Base-by-base conservation (phyloP, 768 basidiomycete species). In the Lentinula sp. region DNA sequence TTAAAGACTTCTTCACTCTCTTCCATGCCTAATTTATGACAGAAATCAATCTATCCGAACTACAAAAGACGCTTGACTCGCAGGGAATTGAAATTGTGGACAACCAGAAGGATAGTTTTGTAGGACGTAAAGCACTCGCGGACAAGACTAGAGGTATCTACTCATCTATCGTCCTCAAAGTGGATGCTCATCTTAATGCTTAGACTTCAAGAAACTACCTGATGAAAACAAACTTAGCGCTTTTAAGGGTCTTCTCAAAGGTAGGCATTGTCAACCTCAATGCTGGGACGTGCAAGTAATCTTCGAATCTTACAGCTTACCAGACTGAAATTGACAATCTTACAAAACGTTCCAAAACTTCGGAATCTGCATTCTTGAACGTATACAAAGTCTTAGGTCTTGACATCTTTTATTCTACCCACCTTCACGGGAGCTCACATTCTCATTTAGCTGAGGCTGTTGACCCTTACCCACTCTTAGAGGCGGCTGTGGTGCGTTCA, bases 21-120 rank as follows among this genome's bases (percentile, higher is more conserved):
- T 20, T 15, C 6, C 43, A 33, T 13, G 32, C 42, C 50, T 53
- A 43, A 51, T 16, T 18, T 13, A 53, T 48, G 36, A 45, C 66
- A 97, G 94, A 87, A 64, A 90, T 99, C 68, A 88, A 91, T 72
- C 82, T 99, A 55, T 76, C 86, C 18, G 93, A 97, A 64, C 79
- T 98, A 32, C 96, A 98, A 75, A 95, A 93, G 77, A 89, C 87
- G 4, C 84, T 99, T 53, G 95, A 98, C 74, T 79, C 82, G 6
- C 96, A 98, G 63, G 95, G 95, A 4, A 81, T 98, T 37, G 95
- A 98, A 74, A 81, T 99, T 13, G 95, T 99, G 20, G 95, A 98
- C 80, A 95, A 95, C 75, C 95, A 98, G 80, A 99, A 98, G 77
- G 96, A 98, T 77, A 93, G 91, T 65, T 81, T 98, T 49, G 81